Evolutionary conservation across 345 rosid species (phyloP), one percentile per base, ranked within the genome.

Genomic region (Nephelium lappaceum): DNA sequence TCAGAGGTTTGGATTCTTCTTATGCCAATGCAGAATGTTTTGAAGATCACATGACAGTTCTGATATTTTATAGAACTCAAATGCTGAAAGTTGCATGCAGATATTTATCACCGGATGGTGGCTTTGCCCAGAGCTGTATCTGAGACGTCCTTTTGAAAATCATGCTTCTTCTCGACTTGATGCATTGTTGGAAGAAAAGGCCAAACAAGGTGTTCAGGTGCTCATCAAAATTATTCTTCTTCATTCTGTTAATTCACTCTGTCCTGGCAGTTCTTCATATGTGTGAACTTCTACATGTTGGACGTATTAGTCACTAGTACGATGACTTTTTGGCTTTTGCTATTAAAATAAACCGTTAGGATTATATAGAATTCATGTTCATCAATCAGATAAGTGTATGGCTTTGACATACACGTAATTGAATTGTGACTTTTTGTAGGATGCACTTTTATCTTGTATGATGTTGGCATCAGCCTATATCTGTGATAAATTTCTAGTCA

Each of bases 61-160:
- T 23, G 51, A 25, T 64, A 55, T 27, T 60, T n/a, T 72, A 6
- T 64, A 23, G 41, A 36, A 62, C 69, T 79, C 42, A 42, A 24
- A 31, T n/a, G 67, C 73, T 18, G 24, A 62, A 79, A 55, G 3
- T 71, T 49, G 25, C 47, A n/a, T 81, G 86, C 87, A 92, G 99
- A 90, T 93, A 85, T 91, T 89, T 75, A 88, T 95, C 55, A 93
- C 97, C 61, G 99, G 99, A 81, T 95, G 99, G 99, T 95, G 99
- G 99, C 90, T 95, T 80, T 95, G 98, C 81, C 97, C 99, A 3
- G 98, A 95, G 83, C 83, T 93, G 76, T 93, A 90, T 83, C 90
- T 95, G 69, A 90, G 93, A 85, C 93, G 99, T n/a, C 98, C 99
- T 42, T 95, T 93, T 66, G 58, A 85, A 72, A 86, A 82, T 71